These are phyloP conservation scores for Kingdonia uniflora DNA, from an alignment of 164 flowering plant species.

Conservation along the genomic window DNA sequence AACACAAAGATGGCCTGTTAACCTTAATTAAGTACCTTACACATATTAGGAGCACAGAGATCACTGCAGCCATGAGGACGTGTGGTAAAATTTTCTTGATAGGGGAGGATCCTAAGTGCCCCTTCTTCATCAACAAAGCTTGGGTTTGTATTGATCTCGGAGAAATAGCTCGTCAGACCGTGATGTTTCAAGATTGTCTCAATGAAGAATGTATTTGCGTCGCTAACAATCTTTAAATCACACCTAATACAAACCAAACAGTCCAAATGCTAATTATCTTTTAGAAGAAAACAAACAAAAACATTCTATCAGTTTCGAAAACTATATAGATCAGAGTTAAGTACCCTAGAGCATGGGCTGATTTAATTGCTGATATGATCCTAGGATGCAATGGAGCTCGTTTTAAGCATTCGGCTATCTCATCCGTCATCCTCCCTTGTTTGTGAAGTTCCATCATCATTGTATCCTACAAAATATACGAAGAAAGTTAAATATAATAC, in stretches of 20 bases:
- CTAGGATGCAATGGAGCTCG: constrained; percentile 30
- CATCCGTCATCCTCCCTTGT: constrained; percentile 35
- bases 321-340: no score
- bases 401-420: constrained; percentile 43
- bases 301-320: no score
- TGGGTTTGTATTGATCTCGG: constrained; percentile 64
- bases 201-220: no score
- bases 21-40: constrained; percentile 41
- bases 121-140: constrained; percentile 42
- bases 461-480: constrained; percentile 2
- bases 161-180: constrained; percentile 51
- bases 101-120: constrained; percentile 57
- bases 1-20: neutral
- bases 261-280: no score
- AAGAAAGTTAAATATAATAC: no score
- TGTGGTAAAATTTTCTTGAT: constrained; percentile 23
- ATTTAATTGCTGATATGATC: constrained; percentile 34
- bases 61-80: constrained; percentile 41
- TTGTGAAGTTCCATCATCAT: constrained; percentile 6
- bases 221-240: no score
- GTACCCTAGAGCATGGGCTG: constrained; percentile 55
- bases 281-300: no score
- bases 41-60: constrained; percentile 68
- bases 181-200: constrained; percentile 63
- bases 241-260: no score